Conservation (phyloP, 2,329 filamentous ascomycete genomes). For the Alternaria sp. region DNA sequence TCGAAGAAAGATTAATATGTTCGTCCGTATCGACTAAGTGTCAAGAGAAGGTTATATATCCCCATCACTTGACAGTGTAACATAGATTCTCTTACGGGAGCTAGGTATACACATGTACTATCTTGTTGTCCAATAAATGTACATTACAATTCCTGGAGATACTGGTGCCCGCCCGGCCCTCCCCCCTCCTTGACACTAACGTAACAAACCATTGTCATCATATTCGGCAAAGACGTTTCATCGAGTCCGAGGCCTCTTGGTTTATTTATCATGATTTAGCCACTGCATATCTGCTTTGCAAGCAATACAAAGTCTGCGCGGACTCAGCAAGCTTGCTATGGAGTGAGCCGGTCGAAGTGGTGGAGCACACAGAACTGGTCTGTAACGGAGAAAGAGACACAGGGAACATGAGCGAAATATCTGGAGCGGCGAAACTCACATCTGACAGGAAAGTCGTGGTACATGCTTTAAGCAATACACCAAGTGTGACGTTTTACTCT, state of each 20-base stretch:
- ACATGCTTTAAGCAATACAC: neutral
- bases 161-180: neutral
- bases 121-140: neutral
- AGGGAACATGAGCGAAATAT: neutral
- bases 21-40: neutral
- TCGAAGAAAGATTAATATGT: conserved; percentile 30
- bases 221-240: neutral
- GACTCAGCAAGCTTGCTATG: neutral
- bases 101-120: neutral
- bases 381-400: neutral
- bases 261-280: neutral
- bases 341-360: neutral
- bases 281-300: neutral
- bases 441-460: neutral
- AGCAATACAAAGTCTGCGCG: neutral
- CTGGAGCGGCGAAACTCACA: neutral
- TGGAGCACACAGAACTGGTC: neutral
- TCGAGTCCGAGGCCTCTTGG: too few species aligned
- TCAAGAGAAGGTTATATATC: neutral
- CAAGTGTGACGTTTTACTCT: neutral
- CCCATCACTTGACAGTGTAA: neutral
- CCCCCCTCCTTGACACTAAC: neutral
- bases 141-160: neutral
- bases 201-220: neutral
- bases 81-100: neutral